Percentiles rank a stretch among this genome's conserved stretches.
Evolutionary conservation across 805 yeast genomes (phyloP).

Genomic region (Candida germanica): DNA sequence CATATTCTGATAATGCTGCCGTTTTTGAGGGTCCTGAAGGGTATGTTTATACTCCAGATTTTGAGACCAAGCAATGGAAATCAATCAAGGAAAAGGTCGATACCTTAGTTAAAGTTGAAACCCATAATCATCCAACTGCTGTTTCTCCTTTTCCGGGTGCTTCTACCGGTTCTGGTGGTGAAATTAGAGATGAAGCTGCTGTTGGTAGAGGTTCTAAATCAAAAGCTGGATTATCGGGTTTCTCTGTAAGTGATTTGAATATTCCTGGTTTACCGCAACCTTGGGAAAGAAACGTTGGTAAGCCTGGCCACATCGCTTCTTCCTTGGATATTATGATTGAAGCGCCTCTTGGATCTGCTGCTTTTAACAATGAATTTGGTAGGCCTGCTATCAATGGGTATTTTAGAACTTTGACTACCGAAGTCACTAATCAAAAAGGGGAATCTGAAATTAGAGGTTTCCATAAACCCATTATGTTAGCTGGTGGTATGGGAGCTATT

Average conservation of each 20-base stretch:
- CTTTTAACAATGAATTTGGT: conserved; percentile 98
- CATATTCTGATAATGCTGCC: conserved; percentile 97
- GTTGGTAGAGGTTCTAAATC: conserved; percentile 98
- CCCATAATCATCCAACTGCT: conserved; percentile 99
- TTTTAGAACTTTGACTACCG: conserved; percentile 90
- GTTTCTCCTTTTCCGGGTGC: conserved; percentile 99
- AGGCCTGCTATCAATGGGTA: conserved; percentile 97
- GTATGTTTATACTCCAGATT: conserved; percentile 75
- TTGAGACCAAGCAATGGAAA: conserved; percentile 67
- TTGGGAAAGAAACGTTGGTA: conserved; percentile 91
- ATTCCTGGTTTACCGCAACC: conserved; percentile 88
- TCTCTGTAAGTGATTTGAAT: conserved; percentile 82
- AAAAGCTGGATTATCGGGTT: conserved; percentile 94
- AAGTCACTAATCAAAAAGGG: conserved; percentile 59
- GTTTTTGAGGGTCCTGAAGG: conserved; percentile 84
- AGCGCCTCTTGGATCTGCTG: conserved; percentile 97
- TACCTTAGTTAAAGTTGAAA: conserved; percentile 92
- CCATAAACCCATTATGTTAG: conserved; percentile 99
- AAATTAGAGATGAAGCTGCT: conserved; percentile 99
- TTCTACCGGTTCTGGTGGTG: conserved; percentile 99
- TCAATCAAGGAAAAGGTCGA: conserved; percentile 77
- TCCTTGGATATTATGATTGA: conserved; percentile 92
- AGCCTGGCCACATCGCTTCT: conserved; percentile 90
- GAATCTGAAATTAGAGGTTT: conserved; percentile 83
- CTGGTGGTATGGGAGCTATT: conserved; percentile 98